Evolutionary conservation across 1,284 basidiomycete species (phyloP).

Genomic region (Trichosporon coremiiforme): DNA sequence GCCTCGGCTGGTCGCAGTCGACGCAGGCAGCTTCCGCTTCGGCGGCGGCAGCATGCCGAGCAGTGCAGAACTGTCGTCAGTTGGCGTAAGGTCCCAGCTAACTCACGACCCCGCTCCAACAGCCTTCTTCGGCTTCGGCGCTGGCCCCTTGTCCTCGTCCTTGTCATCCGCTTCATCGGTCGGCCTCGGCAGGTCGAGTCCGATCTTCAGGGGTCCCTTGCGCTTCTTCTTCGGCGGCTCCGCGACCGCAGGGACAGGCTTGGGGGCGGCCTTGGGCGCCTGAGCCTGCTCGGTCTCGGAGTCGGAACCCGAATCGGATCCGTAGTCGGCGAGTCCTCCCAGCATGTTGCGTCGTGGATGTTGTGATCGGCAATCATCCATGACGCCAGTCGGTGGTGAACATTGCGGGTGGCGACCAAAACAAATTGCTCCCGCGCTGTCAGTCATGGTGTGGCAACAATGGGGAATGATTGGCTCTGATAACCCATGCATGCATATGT

Average conservation of each 20-base stretch:
- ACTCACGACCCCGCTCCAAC: constrained; percentile 12
- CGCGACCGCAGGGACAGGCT: constrained; percentile 17
- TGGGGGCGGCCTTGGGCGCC: neutral
- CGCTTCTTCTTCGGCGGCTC: constrained; percentile 34
- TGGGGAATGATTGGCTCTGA: neutral
- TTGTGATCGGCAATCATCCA: neutral
- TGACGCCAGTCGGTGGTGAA: neutral
- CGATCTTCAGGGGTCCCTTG: constrained; percentile 37
- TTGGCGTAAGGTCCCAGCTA: neutral
- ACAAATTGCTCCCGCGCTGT: neutral
- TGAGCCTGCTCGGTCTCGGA: constrained; percentile 10
- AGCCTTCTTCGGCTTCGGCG: constrained; percentile 16
- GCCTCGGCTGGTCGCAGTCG: constrained; percentile 24
- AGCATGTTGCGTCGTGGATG: constrained; percentile 39
- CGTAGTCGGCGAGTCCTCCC: constrained; percentile 49
- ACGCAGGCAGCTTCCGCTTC: constrained; percentile 47
- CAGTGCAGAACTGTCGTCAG: constrained; percentile 44
- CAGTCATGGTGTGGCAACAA: neutral
- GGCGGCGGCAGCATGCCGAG: constrained; percentile 55
- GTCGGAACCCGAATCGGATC: constrained; percentile 47
- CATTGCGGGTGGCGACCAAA: constrained; percentile 16
- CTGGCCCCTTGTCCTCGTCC: constrained; percentile 1
- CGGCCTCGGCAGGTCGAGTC: constrained; percentile 13
- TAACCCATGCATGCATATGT: constrained; percentile 1
- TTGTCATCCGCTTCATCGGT: constrained; percentile 18